Base-by-base conservation (phyloP, 2,329 filamentous ascomycete genomes). In the Coniochaeta sp. region DNA sequence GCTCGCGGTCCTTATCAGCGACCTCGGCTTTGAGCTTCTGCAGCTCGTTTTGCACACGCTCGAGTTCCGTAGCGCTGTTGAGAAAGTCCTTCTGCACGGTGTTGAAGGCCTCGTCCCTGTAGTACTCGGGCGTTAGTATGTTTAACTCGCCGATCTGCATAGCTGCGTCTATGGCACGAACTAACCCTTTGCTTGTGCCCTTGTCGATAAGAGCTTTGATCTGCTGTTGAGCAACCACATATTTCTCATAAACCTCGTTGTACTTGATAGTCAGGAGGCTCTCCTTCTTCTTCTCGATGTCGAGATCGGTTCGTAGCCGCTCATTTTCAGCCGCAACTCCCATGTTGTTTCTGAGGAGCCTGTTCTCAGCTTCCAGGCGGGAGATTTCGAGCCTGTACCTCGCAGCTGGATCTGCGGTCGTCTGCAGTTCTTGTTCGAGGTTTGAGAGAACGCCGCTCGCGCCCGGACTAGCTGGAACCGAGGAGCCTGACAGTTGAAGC, bases 371-470 rank as follows among this genome's bases (percentile, higher is more conserved):
- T 67, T 82, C 84, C 56, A 88, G 73, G 36, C 85, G 79, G 33
- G 82, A 82, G 24, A 85, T 69, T 67, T 85, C 81, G 19, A 84
- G 70, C 12, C 77, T 76, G 57, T 82, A 72, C 17, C 75, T 75
- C 2, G 72, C 66, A 14, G 73, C 71, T 6, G 76, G 73, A 61
- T 75, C 74, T 44, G 70, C 69, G 26, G 80, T 79, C 61, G 76
- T 77, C 58, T 83, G 80, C 5, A 88, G 76, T 69, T 88, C 85
- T 62, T 87, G 81, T 69, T 86, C 84, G 9, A 88, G 79, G 62
- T 74, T 83, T 44, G 80, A 74, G 3, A 69, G 64, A 16, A 70
- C 63, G 28, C 64, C 57, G 44, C 66, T 64, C 64, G 65, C 62
- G 63, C 67, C 61, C 62, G 73, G 65, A 67, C 71, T 65, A 62